Evolutionary conservation across 1,284 basidiomycete species (phyloP), one percentile per base, ranked within the genome.

Genomic region (Boletus mariae): DNA sequence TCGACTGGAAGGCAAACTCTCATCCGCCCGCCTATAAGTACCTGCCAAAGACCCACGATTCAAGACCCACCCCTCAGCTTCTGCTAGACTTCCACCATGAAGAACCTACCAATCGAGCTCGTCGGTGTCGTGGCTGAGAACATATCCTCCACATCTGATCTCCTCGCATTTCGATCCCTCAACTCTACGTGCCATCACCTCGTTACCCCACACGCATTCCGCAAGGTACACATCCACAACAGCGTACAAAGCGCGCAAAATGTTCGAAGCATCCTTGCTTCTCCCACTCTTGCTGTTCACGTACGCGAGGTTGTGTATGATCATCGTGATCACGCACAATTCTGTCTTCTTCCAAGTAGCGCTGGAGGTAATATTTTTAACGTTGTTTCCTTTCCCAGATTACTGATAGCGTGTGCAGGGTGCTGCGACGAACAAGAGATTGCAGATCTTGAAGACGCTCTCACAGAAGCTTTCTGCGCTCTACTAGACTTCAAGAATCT

Each of bases 281-380:
- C 61, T 1, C 51, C 67, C 32, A 37, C 56, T 28, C 57, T 67
- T 8, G 56, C 69, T n/a, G 0, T 55, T 17, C 54, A 60, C 9
- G 66, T 71, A 11, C 62, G 54, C 26, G 64, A 67, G 42, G 49
- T 67, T 2, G 58, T 70, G 35, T 71, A 70, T 20, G 66, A 67
- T 49, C 52, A 55, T 12, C 66, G 66, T 9, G 62, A 69, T 37
- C 51, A 55, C 20, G 60, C 57, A 4, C 47, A 44, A 3, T 67
- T 69, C 29, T 57, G 54, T 47, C 64, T 67, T 15, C 51, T 58
- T 11, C 60, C 56, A 2, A 26, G 52, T 4, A 49, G 52, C 11
- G 26, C 25, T 20, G 54, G 61, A 11, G 65, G 68, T 62, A 44
- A 12, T 17, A 25, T n/a, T 55, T 15, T 29, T 2, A 1, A 12